These are phyloP conservation scores for Hyphopichia buzzinii DNA, from an alignment of 1,139 yeast genomes.

Conservation along the genomic window DNA sequence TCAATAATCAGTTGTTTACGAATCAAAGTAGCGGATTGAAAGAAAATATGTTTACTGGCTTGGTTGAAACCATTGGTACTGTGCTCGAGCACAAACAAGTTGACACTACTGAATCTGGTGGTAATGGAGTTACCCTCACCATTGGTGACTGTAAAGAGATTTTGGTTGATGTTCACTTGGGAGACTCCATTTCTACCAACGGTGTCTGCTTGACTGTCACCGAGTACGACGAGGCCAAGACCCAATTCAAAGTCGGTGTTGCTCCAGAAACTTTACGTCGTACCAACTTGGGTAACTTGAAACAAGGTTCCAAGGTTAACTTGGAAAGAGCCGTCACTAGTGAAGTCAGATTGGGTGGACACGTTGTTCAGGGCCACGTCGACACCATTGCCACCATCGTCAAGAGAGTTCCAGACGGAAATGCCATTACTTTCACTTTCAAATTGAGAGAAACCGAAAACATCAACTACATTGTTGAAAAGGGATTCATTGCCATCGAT, in stretches of 20 bases:
- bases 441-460: conserved; percentile 55
- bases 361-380: conserved; percentile 95
- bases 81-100: conserved; percentile 46
- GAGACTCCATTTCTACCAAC: conserved; percentile 88
- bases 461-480: conserved; percentile 80
- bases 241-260: conserved; percentile 79
- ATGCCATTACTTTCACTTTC: conserved; percentile 77
- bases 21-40: no score
- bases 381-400: conserved; percentile 80
- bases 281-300: conserved; percentile 67
- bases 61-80: conserved; percentile 81
- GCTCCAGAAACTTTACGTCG: conserved; percentile 90
- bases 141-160: conserved; percentile 64
- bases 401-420: conserved; percentile 59
- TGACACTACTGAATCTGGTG: conserved; percentile 64
- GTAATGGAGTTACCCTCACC: conserved; percentile 73
- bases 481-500: conserved; percentile 89
- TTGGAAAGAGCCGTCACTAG: conserved; percentile 84
- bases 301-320: conserved; percentile 64
- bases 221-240: conserved; percentile 52
- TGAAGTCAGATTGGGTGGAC: conserved; percentile 93
- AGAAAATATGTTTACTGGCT: conserved; percentile 81
- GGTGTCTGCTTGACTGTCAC: conserved; percentile 97
- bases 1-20: no score
- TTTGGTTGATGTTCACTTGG: conserved; percentile 78